Evolutionary conservation across 1,284 basidiomycete genomes (phyloP).

Genomic region (Ustilago hordei): DNA sequence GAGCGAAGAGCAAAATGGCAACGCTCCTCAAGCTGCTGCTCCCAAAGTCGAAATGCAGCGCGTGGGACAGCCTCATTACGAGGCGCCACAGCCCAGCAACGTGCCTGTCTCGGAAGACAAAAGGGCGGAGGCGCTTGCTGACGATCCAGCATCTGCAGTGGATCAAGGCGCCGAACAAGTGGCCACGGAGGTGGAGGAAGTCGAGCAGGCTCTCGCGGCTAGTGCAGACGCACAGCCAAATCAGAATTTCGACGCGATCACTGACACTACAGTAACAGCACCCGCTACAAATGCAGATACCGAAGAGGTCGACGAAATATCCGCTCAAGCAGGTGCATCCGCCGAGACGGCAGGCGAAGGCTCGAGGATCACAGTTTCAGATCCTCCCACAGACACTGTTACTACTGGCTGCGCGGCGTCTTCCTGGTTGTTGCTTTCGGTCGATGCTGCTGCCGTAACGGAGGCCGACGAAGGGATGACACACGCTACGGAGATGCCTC

Average conservation of each 20-base stretch:
- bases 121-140: background rate
- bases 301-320: background rate
- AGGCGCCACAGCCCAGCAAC: background rate
- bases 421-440: too few species aligned
- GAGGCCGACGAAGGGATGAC: background rate
- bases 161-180: background rate
- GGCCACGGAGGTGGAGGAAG: constrained; percentile 7
- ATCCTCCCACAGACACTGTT: background rate
- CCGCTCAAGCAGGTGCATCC: background rate
- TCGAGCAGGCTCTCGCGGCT: constrained; percentile 10
- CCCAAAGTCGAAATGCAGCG: background rate
- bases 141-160: background rate
- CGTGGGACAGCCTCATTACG: background rate
- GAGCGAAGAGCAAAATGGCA: background rate
- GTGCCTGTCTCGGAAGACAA: background rate
- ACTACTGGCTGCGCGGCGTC: too few species aligned
- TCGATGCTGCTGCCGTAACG: background rate
- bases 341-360: background rate
- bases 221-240: background rate
- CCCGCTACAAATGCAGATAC: background rate
- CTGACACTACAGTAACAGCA: background rate
- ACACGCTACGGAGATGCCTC: background rate
- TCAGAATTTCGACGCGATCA: background rate
- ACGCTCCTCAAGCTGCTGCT: background rate
- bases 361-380: background rate